Evolutionary conservation across 1,284 basidiomycete species (phyloP).

Genomic region (Phellopilus nigrolimitatus): DNA sequence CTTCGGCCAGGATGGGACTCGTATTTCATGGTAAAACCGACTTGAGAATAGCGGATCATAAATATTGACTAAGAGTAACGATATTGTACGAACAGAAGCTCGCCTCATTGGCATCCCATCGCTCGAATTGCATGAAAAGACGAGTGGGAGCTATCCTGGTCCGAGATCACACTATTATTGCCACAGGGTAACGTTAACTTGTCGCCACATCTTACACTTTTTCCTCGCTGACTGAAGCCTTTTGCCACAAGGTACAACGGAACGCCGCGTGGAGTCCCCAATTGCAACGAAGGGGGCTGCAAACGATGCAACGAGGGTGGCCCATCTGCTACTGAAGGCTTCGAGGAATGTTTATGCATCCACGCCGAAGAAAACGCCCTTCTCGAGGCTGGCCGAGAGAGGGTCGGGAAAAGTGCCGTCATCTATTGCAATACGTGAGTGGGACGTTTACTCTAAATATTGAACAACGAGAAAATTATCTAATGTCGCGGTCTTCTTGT

Average conservation of each 20-base stretch:
- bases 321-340: slow-evolving; percentile 42
- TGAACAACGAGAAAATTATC: not conserved
- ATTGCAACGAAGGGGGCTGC: slow-evolving; percentile 91
- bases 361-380: slow-evolving; percentile 99
- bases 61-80: slow-evolving; percentile 17
- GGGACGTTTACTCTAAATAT: not conserved
- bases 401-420: slow-evolving; percentile 77
- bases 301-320: slow-evolving; percentile 66
- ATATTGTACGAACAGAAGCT: slow-evolving; percentile 51
- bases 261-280: slow-evolving; percentile 83
- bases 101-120: slow-evolving; percentile 80
- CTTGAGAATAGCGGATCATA: slow-evolving; percentile 15
- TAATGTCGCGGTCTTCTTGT: slow-evolving; percentile 9
- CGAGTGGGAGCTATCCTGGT: slow-evolving; percentile 93
- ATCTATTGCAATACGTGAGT: slow-evolving; percentile 86
- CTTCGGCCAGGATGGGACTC: slow-evolving; percentile 88
- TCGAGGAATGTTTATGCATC: slow-evolving; percentile 87
- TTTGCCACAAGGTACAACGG: slow-evolving; percentile 78
- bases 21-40: slow-evolving; percentile 84
- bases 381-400: slow-evolving; percentile 85
- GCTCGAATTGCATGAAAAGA: slow-evolving; percentile 98
- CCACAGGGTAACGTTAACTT: slow-evolving; percentile 68
- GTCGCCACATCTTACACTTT: not conserved
- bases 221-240: not conserved
- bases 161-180: slow-evolving; percentile 80